These are phyloP conservation scores for Paramecium sexaurelia DNA, from an alignment of 73 alveolate genomes.

Conservation along the genomic window DNA sequence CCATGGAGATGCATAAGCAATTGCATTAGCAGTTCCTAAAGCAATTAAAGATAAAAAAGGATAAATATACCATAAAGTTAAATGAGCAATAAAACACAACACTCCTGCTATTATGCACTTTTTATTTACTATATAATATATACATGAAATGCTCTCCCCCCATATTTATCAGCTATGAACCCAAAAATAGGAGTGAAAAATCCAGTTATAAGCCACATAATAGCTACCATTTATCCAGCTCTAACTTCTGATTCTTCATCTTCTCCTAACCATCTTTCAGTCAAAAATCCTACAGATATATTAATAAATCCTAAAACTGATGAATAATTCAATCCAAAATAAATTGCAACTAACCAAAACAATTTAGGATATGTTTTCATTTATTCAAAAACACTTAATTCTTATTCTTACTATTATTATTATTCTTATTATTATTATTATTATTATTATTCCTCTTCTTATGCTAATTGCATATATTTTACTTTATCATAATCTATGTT, in stretches of 20 bases:
- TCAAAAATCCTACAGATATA: slow-evolving; percentile 20
- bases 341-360: slow-evolving; percentile 21
- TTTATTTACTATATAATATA: background rate
- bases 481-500: background rate
- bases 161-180: slow-evolving; percentile 27
- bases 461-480: background rate
- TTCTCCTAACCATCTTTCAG: slow-evolving; percentile 55
- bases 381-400: background rate
- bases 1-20: slow-evolving; percentile 48
- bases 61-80: slow-evolving; percentile 32
- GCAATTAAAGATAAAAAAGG: slow-evolving; percentile 28
- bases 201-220: slow-evolving; percentile 34
- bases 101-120: slow-evolving; percentile 24
- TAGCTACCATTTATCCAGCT: slow-evolving; percentile 48
- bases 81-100: background rate
- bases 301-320: slow-evolving; percentile 31
- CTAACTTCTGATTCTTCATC: slow-evolving; percentile 22
- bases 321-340: slow-evolving; percentile 6
- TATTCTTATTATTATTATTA: background rate
- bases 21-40: background rate
- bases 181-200: slow-evolving; percentile 47
- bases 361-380: background rate
- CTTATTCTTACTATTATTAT: background rate
- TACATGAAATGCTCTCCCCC: slow-evolving; percentile 36
- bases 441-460: background rate